Evolutionary conservation across 2,329 filamentous ascomycete genomes (phyloP), one percentile per base, ranked within the genome.

Genomic region (Diaporthe sp.): DNA sequence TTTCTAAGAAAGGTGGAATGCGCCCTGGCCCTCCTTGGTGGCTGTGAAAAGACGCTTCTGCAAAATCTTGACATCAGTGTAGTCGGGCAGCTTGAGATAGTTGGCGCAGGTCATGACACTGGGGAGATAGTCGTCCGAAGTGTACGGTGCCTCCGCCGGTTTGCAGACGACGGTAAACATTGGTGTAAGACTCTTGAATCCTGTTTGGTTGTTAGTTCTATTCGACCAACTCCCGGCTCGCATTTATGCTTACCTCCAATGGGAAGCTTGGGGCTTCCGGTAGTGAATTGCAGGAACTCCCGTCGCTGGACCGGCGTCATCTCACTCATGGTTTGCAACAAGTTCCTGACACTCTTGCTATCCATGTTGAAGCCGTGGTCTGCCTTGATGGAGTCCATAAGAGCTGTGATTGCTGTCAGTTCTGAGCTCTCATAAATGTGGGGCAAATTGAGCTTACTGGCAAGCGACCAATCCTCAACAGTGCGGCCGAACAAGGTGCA

Each of bases 21-120:
- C 97, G 42, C 97, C 97, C 84, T 99, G 97, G 34, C 97, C 97
- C 87, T 99, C 97, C 84, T 92, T 94, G 83, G 98, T 98, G 37
- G 97, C 97, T 78, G 93, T 93, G 78, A 91, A 92, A 72, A 99
- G 88, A 83, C 95, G 94, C 82, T 93, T 90, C 81, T 90, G 93
- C 85, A 99, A 92, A 71, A 93, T 89, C 2, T 94, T 91, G 77
- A 98, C 86, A 79, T 87, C 92, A 79, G 92, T 96, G 85, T 99
- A 99, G 85, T 99, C 95, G 28, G 97, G 97, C 82, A 99, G 90
- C 86, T 99, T 99, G 81, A 99, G 91, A 83, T 99, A 99, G 85
- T 99, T 99, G 85, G 98, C 97, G 84, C 97, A 99, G 15, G 97
- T 99, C 97, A 99, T 99, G 83, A 99, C 97, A 83, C 96, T 98